Conservation (phyloP, 441 rosid genomes). For the Brassica hybrid region DNA sequence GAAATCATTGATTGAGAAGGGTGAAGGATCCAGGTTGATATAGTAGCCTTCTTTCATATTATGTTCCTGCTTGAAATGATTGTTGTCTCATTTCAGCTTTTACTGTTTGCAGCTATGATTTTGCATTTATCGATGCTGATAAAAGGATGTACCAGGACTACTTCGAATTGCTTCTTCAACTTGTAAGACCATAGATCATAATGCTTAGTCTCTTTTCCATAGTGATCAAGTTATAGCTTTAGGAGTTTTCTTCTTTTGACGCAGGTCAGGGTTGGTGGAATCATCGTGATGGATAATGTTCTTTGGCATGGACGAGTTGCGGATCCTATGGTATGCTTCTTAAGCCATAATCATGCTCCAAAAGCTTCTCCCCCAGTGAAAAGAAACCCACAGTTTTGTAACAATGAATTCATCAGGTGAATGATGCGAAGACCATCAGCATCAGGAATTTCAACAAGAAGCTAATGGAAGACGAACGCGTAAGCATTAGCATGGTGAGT, state of each 20-base stretch:
- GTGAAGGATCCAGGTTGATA: constrained; percentile 75
- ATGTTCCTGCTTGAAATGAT: constrained; percentile 18
- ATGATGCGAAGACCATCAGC: constrained; percentile 74
- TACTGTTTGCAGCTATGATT: constrained; percentile 69
- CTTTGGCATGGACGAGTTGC: constrained; percentile 96
- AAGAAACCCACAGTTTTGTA: constrained; percentile 10
- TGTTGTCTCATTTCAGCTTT: constrained; percentile 5
- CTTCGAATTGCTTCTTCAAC: constrained; percentile 81
- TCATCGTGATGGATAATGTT: constrained; percentile 87
- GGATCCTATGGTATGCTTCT: constrained; percentile 66
- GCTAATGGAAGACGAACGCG: constrained; percentile 70
- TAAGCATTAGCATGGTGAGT: constrained; percentile 84
- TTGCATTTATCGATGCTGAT: constrained; percentile 95
- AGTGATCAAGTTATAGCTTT: constrained; percentile 14
- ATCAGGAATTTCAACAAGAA: constrained; percentile 77
- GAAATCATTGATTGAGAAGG: constrained; percentile 67
- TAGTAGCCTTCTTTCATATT: constrained; percentile 12
- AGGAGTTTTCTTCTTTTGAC: constrained; percentile 28
- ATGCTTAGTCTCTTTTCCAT: not conserved
- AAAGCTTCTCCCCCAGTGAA: not conserved
- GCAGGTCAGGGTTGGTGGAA: constrained; percentile 85
- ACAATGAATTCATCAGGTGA: constrained; percentile 50
- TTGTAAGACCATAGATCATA: constrained; percentile 56
- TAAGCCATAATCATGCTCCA: constrained; percentile 13
- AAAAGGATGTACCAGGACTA: constrained; percentile 90